Evolutionary conservation across 2,329 filamentous ascomycete genomes (phyloP).

Genomic region (Aureobasidium sp.): DNA sequence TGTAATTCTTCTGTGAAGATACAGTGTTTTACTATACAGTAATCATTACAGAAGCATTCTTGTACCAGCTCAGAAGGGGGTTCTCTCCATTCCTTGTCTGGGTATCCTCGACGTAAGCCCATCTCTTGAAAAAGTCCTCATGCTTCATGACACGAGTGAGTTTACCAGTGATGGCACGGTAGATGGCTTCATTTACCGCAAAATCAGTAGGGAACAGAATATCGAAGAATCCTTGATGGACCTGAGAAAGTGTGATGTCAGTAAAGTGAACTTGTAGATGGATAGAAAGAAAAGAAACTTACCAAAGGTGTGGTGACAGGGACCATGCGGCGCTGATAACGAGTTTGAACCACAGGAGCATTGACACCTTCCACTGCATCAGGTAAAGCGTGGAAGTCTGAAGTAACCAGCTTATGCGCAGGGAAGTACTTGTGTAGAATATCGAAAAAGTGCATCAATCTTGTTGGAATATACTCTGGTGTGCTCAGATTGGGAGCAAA

Average conservation of each 20-base stretch:
- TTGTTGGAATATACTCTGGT: slow-evolving; percentile 90
- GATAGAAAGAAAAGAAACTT: slow-evolving; percentile 32
- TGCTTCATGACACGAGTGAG: slow-evolving; percentile 79
- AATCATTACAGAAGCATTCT: slow-evolving; percentile 63
- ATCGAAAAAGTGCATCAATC: slow-evolving; percentile 95
- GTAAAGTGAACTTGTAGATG: background rate
- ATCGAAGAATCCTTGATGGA: slow-evolving; percentile 98
- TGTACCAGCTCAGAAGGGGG: slow-evolving; percentile 85
- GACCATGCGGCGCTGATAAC: slow-evolving; percentile 79
- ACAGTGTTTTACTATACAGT: background rate
- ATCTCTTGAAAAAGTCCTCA: slow-evolving; percentile 81
- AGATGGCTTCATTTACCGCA: slow-evolving; percentile 80
- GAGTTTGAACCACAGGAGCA: slow-evolving; percentile 91
- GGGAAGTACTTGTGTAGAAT: slow-evolving; percentile 84
- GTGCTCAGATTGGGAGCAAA: slow-evolving; percentile 68
- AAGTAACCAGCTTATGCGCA: slow-evolving; percentile 77
- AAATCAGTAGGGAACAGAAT: slow-evolving; percentile 98
- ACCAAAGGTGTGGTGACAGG: slow-evolving; percentile 87
- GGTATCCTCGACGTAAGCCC: slow-evolving; percentile 88
- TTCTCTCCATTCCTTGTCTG: slow-evolving; percentile 88
- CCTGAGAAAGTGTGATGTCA: slow-evolving; percentile 43
- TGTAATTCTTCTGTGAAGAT: too few relatives aligned
- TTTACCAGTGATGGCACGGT: slow-evolving; percentile 87
- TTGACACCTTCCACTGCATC: slow-evolving; percentile 79
- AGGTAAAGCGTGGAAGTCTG: slow-evolving; percentile 82